Base-by-base conservation (phyloP, 2,329 filamentous ascomycete genomes). In the Neopestalotiopsis sp. region DNA sequence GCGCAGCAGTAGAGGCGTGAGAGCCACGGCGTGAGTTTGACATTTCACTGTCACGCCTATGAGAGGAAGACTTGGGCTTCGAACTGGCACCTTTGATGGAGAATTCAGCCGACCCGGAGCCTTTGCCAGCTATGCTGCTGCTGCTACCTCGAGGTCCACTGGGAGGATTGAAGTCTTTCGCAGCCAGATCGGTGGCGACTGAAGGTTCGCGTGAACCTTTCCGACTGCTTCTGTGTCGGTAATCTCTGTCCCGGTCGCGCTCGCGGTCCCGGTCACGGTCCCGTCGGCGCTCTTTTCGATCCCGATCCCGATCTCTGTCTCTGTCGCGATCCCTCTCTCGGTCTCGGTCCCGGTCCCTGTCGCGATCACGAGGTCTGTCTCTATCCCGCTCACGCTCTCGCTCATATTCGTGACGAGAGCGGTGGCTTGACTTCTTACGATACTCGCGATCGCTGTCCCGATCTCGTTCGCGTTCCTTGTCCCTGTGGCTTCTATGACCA, bases 401-500 rank as follows among this genome's bases (percentile, higher is more conserved):
- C n/a, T 83, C 81, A 5, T 80, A 79, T 30, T 83, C 79, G 12
- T 82, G 79, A 65, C 83, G 81, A 61, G 83, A 82, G 68, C 82
- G 79, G 73, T 82, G 81, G 68, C 76, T 74, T 2, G 81, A 79
- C 69, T 81, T 82, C 65, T 79, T 78, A 64, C 76, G 76, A 17
- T 76, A 75, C 65, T 81, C 79, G 67, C 74, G 75, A 72, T 80
- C 79, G 74, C 73, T 80, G 59, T 76, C 77, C 69, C 73, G 79
- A 28, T 28, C 24, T 28, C 24, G 24, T 42, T 76, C 78, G 59
- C 71, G 79, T 32, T 86, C 83, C 53, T 84, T 82, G 32, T 85
- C 82, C 32, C 83, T 83, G 63, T 75, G 75, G 65, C 75, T 89
- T 83, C 49, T 86, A 80, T 70, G 85, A 79, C 73, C 83, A 79